phyloP scores from a whole-genome alignment of 768 basidiomycete genomes.

The Boletus rubescentipes region DNA sequence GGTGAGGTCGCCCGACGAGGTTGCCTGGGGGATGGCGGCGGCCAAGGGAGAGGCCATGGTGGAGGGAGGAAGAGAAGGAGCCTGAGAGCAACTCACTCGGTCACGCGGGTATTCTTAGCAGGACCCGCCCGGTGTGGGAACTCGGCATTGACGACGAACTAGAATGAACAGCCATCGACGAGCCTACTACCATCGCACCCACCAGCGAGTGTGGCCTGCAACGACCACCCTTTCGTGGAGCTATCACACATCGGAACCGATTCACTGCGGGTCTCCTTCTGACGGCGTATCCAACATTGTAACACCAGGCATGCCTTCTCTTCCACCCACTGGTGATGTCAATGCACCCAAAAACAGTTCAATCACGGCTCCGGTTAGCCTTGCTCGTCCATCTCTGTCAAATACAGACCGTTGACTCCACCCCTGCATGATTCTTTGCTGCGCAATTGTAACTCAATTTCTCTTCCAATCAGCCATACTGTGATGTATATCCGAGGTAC shows the following conservation, averaged over 20 bases:
- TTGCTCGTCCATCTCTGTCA: not conserved
- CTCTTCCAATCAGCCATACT: constrained; percentile 6
- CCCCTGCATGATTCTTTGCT: constrained; percentile 8
- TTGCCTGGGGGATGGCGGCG: constrained; percentile 35
- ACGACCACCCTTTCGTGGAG: too few relatives aligned
- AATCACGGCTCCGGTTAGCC: too few relatives aligned
- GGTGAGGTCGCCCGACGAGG: constrained; percentile 46
- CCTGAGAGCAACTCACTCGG: too few relatives aligned
- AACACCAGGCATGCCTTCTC: not conserved
- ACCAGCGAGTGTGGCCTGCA: too few relatives aligned
- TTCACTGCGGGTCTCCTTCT: too few relatives aligned
- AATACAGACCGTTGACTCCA: constrained; percentile 7
- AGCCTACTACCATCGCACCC: too few relatives aligned
- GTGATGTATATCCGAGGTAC: constrained; percentile 15
- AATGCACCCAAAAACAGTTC: not conserved
- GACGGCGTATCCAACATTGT: too few relatives aligned
- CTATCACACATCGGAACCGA: too few relatives aligned
- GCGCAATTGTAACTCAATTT: not conserved
- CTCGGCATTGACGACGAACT: too few relatives aligned
- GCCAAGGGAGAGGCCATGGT: constrained; percentile 41
- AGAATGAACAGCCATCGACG: too few relatives aligned
- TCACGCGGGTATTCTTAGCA: not conserved
- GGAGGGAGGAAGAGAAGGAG: constrained; percentile 3
- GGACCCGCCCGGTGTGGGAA: not conserved
- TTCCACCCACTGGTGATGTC: constrained; percentile 11